phyloP scores from a whole-genome alignment of 2,329 filamentous ascomycete genomes.

The Coleophoma crateriformis region DNA sequence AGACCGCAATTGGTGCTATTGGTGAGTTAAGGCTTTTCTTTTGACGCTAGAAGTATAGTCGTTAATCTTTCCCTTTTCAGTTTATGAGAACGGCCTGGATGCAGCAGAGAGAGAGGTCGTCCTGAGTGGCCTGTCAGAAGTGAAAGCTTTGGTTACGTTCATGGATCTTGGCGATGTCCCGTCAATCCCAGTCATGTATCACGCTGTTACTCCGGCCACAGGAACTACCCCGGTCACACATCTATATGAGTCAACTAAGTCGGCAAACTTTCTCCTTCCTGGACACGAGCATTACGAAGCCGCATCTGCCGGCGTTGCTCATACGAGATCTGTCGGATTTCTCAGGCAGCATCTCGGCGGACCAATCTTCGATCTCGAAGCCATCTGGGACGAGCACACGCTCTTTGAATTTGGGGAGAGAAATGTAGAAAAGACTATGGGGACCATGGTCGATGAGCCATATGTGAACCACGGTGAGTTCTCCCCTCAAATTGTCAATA shows the following conservation, averaged over 20 bases:
- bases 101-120: too few relatives aligned
- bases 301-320: constrained; percentile 42
- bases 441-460: constrained; percentile 72
- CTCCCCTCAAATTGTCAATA: not conserved
- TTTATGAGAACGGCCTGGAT: too few relatives aligned
- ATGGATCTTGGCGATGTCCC: too few relatives aligned
- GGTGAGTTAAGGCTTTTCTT: not conserved
- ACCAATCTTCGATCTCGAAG: constrained; percentile 68
- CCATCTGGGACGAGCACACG: constrained; percentile 75
- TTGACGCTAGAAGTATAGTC: too few relatives aligned
- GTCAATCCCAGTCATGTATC: not conserved
- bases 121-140: too few relatives aligned
- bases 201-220: not conserved
- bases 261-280: not conserved
- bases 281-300: constrained; percentile 5
- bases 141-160: too few relatives aligned
- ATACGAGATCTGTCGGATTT: constrained; percentile 61
- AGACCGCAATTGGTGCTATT: not conserved
- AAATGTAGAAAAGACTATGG: constrained; percentile 68
- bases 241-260: not conserved
- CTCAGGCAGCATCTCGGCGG: constrained; percentile 58
- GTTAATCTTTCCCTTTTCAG: too few relatives aligned
- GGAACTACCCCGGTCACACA: not conserved
- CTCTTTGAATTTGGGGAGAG: constrained; percentile 64
- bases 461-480: constrained; percentile 71